phyloP scores from a whole-genome alignment of 2,329 filamentous ascomycete genomes.

The Didymella glomerata region DNA sequence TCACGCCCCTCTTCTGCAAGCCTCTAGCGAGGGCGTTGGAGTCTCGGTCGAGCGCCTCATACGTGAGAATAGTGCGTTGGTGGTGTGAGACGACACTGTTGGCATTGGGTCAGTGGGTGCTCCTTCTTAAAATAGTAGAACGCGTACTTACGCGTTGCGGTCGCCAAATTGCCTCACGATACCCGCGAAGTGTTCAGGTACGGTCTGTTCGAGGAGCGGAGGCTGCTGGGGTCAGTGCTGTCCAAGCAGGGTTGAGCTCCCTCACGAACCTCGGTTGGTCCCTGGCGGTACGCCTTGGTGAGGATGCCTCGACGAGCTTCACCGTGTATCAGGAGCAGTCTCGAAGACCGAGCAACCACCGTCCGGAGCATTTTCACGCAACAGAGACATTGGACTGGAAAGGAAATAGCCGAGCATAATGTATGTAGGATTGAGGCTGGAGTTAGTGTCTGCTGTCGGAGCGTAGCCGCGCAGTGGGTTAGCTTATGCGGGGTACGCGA shows the following conservation, averaged over 20 bases:
- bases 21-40: conserved; percentile 81
- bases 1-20: conserved; percentile 73
- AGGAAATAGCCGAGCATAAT: conserved; percentile 17
- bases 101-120: background rate
- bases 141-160: conserved; percentile 61
- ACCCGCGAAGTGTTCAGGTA: conserved; percentile 74
- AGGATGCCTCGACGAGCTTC: conserved; percentile 37
- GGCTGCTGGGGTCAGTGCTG: conserved; percentile 59
- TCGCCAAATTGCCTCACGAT: conserved; percentile 72
- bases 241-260: conserved; percentile 12
- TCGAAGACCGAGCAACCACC: conserved; percentile 32
- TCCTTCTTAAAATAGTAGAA: no score
- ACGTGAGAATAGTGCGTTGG: conserved; percentile 74
- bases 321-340: conserved; percentile 3
- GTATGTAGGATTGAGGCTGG: conserved; percentile 9
- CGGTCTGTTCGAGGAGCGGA: conserved; percentile 70
- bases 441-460: conserved; percentile 16
- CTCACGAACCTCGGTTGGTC: conserved; percentile 44
- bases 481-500: conserved; percentile 27
- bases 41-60: conserved; percentile 74
- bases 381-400: conserved; percentile 24
- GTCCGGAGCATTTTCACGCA: conserved; percentile 41
- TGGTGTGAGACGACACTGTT: conserved; percentile 65
- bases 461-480: conserved; percentile 16
- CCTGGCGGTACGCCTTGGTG: conserved; percentile 44